phyloP scores from a whole-genome alignment of 2,329 filamentous ascomycete genomes.

The Microascus cirrosus region DNA sequence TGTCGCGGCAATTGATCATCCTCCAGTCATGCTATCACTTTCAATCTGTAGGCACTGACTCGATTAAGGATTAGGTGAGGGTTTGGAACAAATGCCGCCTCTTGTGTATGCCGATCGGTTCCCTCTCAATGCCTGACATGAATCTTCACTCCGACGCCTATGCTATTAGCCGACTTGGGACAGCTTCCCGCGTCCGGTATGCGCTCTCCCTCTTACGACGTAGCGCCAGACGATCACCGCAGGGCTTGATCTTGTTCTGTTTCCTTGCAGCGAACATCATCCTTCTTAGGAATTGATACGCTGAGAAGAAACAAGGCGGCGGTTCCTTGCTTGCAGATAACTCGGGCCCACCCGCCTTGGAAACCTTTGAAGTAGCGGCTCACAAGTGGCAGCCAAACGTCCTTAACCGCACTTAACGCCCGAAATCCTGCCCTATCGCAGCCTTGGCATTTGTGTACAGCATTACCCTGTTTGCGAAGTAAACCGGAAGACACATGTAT shows the following conservation, averaged over 20 bases:
- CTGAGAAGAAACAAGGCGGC: background rate
- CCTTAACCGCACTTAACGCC: background rate
- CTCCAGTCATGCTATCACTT: too few species aligned
- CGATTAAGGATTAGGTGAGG: background rate
- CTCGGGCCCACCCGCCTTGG: background rate
- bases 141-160: background rate
- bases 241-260: background rate
- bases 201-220: background rate
- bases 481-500: background rate
- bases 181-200: background rate
- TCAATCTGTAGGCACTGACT: background rate
- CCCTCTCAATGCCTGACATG: background rate
- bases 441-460: background rate
- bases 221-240: background rate
- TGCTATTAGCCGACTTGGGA: background rate
- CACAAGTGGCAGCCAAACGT: background rate
- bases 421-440: background rate
- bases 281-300: background rate
- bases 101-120: background rate
- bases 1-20: background rate
- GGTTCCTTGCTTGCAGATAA: background rate
- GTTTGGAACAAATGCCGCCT: background rate
- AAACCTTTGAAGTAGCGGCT: background rate
- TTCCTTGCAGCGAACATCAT: background rate
- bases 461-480: background rate